Base-by-base conservation (phyloP, 78 protist species). In the Dictyostelium purpureum region DNA sequence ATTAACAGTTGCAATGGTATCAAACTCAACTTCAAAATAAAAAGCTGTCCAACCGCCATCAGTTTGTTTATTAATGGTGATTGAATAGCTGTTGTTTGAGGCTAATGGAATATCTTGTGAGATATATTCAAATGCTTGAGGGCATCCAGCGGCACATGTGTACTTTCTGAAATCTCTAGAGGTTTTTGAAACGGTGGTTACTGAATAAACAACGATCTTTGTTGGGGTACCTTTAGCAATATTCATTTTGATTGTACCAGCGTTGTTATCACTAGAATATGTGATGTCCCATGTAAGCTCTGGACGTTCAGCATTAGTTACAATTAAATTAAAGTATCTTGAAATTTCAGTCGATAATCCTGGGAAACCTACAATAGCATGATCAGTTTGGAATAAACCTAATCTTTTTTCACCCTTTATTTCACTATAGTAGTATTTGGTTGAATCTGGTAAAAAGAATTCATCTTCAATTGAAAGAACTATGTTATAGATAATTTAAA, bases 371-470 rank as follows among this genome's bases (percentile, higher is more conserved):
- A 33, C 11, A 40, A 35, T 2, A 0, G 19, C 49, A 71, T 87
- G 92, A 33, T 77, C 65, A 14, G 67, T 71, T 42, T 71, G 52
- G 16, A n/a, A n/a, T n/a, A n/a, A n/a, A n/a, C 93, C 42, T 38
- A 69, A 63, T 19, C 38, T 43, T 3, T 71, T 88, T 0, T 37
- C 45, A 54, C 93, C 83, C 6, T 37, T 35, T 38, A 88, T 28
- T 19, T 69, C 28, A 37, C 54, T 26, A 28, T 51, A 87, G 47
- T 66, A 87, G 70, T 35, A 87, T n/a, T 19, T 57, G 1, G 73
- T 18, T 6, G 79, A 66, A 26, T 87, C 92, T 51, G 75, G 73
- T 18, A 88, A 35, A 45, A 88, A 88, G 40, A 74, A 88, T 54
- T 88, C 75, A 42, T 88, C 93, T 26, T 51, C 51, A 73, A 45